Base-by-base conservation (phyloP, 2,329 filamentous ascomycete genomes). In the Cladophialophora immunda region DNA sequence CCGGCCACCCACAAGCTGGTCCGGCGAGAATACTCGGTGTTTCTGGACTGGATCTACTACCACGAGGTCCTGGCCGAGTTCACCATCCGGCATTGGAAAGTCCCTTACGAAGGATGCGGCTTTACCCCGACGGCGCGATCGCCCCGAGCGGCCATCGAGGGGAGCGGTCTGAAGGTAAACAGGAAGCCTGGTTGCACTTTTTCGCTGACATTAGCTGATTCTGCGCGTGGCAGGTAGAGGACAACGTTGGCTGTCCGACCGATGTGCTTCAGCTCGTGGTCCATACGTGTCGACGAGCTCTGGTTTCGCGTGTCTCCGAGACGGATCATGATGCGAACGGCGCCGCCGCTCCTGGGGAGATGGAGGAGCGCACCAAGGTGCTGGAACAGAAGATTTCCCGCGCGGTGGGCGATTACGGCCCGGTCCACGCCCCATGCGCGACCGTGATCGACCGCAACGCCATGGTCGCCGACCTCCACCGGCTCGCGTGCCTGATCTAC, bases 41-140 rank as follows among this genome's bases (percentile, higher is more conserved):
- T 69, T 41, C 61, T 67, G 34, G 67, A 69, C 59, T 69, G 67
- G 67, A 67, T 69, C 27, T 67, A 69, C 59, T 69, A 67, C 58
- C 62, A 69, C 45, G 67, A 69, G 61, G 65, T 62, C 50, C 62
- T 67, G 4, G 59, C 65, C 54, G 58, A 67, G 54, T 69, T 69
- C 54, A 67, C 64, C 53, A 61, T 69, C 65, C 64, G 64, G 47
- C 67, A 69, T 62, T 69, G 67, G 67, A 62, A 62, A 45, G 67
- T 65, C 27, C 64, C 61, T 53, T 67, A 67, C 56, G 64, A 69
- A 65, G 65, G 64, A 19, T 69, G 61, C 55, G 60, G 64, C 57
- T 67, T 52, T 22, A 36, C 60, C 36, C 65, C 64, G 55, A 50
- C 15, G 29, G 57, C 60, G 56, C 64, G 64, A 62, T 67, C 64